These are phyloP conservation scores for Hyparrhenia diplandra DNA, from an alignment of 176 grass and related monocot genomes.

Conservation along the genomic window DNA sequence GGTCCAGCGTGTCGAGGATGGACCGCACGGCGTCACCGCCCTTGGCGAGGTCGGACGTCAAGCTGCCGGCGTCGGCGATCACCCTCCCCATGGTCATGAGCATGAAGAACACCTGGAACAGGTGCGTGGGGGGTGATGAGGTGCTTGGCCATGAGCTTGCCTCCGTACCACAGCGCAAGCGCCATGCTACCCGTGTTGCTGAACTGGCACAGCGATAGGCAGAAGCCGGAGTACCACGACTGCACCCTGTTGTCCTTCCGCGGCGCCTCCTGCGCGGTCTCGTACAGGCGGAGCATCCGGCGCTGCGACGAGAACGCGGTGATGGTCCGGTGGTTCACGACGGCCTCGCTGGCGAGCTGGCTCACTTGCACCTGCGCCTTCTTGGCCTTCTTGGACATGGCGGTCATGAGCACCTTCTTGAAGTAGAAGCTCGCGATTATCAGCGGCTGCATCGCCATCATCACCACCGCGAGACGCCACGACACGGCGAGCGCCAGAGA, in stretches of 20 bases:
- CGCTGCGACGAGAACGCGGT: conserved; percentile 62
- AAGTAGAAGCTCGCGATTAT: conserved; percentile 53
- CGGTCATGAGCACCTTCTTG: conserved; percentile 49
- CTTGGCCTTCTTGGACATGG: conserved; percentile 43
- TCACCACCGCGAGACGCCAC: conserved; percentile 34
- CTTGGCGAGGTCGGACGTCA: conserved; percentile 60
- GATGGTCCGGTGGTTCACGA: conserved; percentile 51
- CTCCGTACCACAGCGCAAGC: conserved; percentile 48
- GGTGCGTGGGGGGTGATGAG: conserved; percentile 26
- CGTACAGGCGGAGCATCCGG: conserved; percentile 46
- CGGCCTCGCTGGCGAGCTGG: conserved; percentile 59
- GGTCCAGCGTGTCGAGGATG: conserved; percentile 49
- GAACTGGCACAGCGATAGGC: conserved; percentile 45
- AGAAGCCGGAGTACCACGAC: conserved; percentile 39
- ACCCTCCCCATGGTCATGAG: conserved; percentile 57
- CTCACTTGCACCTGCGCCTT: conserved; percentile 54
- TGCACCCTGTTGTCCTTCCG: conserved; percentile 24
- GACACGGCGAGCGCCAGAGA: conserved; percentile 36
- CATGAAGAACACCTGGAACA: conserved; percentile 68
- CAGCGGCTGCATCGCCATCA: conserved; percentile 46
- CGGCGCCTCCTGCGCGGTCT: conserved; percentile 32
- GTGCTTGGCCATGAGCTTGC: conserved; percentile 33
- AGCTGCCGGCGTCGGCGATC: conserved; percentile 55
- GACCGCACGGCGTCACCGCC: conserved; percentile 51
- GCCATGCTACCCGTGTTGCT: conserved; percentile 42